Conservation (phyloP, 148 eudicot genomes). For the Agrostemma githago region DNA sequence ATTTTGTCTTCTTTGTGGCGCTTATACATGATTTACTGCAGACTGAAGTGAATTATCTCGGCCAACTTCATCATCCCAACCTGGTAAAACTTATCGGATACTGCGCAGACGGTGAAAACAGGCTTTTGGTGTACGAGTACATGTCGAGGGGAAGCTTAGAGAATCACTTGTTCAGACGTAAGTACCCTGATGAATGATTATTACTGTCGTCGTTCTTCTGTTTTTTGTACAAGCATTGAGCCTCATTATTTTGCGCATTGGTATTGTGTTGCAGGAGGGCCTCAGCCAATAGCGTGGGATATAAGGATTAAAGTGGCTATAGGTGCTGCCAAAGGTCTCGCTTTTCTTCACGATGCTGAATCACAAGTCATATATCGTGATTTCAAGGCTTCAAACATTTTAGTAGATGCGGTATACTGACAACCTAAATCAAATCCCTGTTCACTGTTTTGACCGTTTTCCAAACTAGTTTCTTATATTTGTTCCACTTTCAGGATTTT, state of each 20-base stretch:
- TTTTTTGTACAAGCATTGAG: not conserved
- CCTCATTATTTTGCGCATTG: not conserved
- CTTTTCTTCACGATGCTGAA: slow-evolving; percentile 66
- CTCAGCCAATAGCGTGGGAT: slow-evolving; percentile 80
- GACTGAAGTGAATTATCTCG: slow-evolving; percentile 77
- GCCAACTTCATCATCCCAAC: slow-evolving; percentile 71
- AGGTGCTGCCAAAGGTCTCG: slow-evolving; percentile 78
- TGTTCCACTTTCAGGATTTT: slow-evolving; percentile 41
- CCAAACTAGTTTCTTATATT: slow-evolving; percentile 13
- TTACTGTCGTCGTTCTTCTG: not conserved
- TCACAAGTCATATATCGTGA: slow-evolving; percentile 67
- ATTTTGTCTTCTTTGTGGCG: not conserved
- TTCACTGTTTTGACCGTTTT: not conserved
- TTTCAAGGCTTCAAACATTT: slow-evolving; percentile 64
- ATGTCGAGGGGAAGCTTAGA: slow-evolving; percentile 88
- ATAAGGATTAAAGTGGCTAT: slow-evolving; percentile 71
- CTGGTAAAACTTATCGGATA: slow-evolving; percentile 78
- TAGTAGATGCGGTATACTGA: slow-evolving; percentile 51
- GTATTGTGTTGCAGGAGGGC: slow-evolving; percentile 44
- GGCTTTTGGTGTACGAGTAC: slow-evolving; percentile 81
- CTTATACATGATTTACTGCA: slow-evolving; percentile 33
- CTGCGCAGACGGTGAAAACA: slow-evolving; percentile 62
- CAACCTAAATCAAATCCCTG: not conserved
- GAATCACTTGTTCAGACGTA: slow-evolving; percentile 82
- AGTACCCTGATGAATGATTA: slow-evolving; percentile 24